Evolutionary conservation across 306 rosid species (phyloP).

Genomic region (Vigna trinervia): DNA sequence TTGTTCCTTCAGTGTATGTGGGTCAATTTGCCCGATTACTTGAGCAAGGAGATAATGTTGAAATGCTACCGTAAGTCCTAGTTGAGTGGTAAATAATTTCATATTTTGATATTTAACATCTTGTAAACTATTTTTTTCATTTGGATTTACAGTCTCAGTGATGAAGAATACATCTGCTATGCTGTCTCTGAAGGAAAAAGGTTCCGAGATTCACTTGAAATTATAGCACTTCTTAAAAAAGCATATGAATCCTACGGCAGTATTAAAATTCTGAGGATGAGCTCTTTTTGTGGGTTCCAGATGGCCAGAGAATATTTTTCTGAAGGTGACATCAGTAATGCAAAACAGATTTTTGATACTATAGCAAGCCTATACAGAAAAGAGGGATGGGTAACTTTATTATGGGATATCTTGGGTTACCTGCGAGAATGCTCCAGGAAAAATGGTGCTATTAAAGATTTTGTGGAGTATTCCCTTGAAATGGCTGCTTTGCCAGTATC

Average conservation of each 20-base stretch:
- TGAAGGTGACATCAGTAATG: constrained; percentile 68
- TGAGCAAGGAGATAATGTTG: constrained; percentile 73
- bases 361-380: constrained; percentile 86
- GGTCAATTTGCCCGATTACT: constrained; percentile 86
- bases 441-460: constrained; percentile 65
- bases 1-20: constrained; percentile 77
- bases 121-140: constrained; percentile 44
- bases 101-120: constrained; percentile 30
- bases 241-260: constrained; percentile 73
- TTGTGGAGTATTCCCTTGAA: constrained; percentile 93
- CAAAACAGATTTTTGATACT: constrained; percentile 66
- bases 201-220: constrained; percentile 85
- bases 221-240: constrained; percentile 79
- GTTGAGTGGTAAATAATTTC: constrained; percentile 36
- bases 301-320: constrained; percentile 87
- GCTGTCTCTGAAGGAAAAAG: constrained; percentile 84
- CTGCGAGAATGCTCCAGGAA: constrained; percentile 85
- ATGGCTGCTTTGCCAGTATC: constrained; percentile 91
- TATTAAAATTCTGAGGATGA: constrained; percentile 72
- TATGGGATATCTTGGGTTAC: constrained; percentile 95
- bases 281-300: constrained; percentile 81
- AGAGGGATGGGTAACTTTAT: constrained; percentile 94
- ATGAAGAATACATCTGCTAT: constrained; percentile 72
- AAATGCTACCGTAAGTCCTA: constrained; percentile 80
- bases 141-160: constrained; percentile 76